Percentiles rank a stretch among this genome's conserved stretches.
These are phyloP conservation scores for Logfia minima DNA, from an alignment of 129 eudicot species.

Conservation along the genomic window DNA sequence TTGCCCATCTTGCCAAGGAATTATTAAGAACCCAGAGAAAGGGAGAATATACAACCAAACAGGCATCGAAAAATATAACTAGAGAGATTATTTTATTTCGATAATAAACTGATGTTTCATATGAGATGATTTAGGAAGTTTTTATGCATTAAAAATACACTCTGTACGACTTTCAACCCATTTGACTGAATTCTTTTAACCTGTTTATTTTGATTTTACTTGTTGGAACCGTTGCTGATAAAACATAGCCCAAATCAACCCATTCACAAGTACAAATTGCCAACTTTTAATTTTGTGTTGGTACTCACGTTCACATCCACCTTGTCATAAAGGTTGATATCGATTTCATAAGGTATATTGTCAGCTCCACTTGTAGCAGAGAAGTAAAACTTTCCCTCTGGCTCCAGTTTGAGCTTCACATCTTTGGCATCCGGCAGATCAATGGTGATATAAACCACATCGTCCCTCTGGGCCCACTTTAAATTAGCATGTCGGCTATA, in stretches of 20 bases:
- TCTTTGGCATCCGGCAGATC: constrained; percentile 76
- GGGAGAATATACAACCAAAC: no score
- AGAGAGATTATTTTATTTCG: not conserved
- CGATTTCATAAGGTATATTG: constrained; percentile 57
- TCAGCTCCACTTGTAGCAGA: constrained; percentile 55
- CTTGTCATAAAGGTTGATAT: constrained; percentile 59
- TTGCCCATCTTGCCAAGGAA: no score
- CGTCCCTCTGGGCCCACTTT: constrained; percentile 86
- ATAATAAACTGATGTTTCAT: not conserved
- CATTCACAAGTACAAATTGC: not conserved
- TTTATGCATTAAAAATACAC: not conserved
- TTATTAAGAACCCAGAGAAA: no score
- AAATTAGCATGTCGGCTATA: constrained; percentile 72
- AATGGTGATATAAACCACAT: constrained; percentile 58
- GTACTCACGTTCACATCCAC: constrained; percentile 68
- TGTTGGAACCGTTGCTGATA: not conserved
- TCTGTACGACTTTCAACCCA: not conserved
- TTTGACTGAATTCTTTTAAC: not conserved
- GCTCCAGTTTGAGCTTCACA: constrained; percentile 64
- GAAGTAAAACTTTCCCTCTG: constrained; percentile 74
- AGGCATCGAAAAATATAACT: not conserved
- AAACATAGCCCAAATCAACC: not conserved
- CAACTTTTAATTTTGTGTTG: not conserved
- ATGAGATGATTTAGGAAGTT: not conserved
- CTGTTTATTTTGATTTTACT: not conserved